These are phyloP conservation scores for Pistacia integerrima DNA, from an alignment of 345 rosid species.

Conservation along the genomic window DNA sequence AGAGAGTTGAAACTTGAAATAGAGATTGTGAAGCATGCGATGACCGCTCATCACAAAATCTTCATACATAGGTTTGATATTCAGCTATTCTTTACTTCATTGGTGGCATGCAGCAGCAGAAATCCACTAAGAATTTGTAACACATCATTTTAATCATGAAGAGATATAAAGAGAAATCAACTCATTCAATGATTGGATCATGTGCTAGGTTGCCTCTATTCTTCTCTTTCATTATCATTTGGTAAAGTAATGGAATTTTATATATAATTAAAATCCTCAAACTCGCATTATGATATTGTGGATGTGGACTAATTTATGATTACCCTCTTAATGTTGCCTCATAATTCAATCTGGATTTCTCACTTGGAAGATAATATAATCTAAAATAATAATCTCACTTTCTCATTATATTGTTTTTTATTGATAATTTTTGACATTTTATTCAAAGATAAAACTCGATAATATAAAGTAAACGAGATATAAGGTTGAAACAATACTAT, in stretches of 20 bases:
- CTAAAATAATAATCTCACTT: too few species aligned
- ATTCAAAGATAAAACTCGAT: too few species aligned
- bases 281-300: not conserved
- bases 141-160: not conserved
- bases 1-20: too few species aligned
- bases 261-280: not conserved
- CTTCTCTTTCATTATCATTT: not conserved
- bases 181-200: constrained; percentile 1
- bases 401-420: too few species aligned
- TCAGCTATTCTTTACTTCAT: too few species aligned
- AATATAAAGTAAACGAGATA: too few species aligned
- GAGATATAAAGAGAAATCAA: not conserved
- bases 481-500: too few species aligned
- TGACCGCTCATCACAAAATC: too few species aligned
- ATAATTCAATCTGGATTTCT: constrained; percentile 5
- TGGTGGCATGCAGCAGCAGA: not conserved
- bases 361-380: not conserved
- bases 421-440: too few species aligned
- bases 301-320: not conserved
- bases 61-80: too few species aligned
- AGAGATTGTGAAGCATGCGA: too few species aligned
- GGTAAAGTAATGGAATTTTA: not conserved
- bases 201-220: not conserved
- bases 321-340: not conserved
- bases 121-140: not conserved